Base-by-base conservation (phyloP, 257 asterid genomes). In the Petunia axillaris region DNA sequence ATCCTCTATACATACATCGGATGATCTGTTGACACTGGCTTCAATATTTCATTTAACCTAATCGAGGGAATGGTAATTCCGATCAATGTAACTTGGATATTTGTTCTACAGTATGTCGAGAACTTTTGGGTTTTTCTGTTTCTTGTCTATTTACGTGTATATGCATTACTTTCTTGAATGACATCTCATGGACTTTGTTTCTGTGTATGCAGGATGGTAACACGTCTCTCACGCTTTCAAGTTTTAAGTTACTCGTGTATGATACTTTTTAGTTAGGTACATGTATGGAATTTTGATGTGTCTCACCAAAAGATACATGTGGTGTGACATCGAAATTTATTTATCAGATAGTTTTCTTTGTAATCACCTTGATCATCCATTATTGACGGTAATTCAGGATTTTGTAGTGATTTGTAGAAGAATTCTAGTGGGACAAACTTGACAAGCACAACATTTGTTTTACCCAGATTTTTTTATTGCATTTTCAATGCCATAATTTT, bases 381-480 rank as follows among this genome's bases (percentile, higher is more conserved):
- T 67, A 41, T 67, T 8, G 75, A 67, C 15, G 14, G 43, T 10
- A n/a, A 65, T 40, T 41, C 75, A 41, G 75, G 75, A 15, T 66
- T 58, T 68, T 16, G 40, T 40, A 4, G 16, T 43, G 37, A n/a
- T 43, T 68, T 35, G 54, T 68, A 16, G 58, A 68, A 40, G 41
- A 68, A 68, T 68, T 68, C 25, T 8, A 44, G 76, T 46, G 54
- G 76, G 76, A 46, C 76, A 16, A 68, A 44, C 39, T 68, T 68
- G 36, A 7, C 36, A 41, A 15, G 53, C 53, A 15, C 36, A 40
- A 43, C 40, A 65, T 2, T 40, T 40, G 36, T 65, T 40, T 66
- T 66, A 35, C 16, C n/a, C 54, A 7, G 36, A 41, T 66, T 15
- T n/a, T 9, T 0, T 3, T 41, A 25, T 25, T 25, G 25, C 25